Evolutionary conservation across 352 stramenopile genomes (phyloP), one percentile per base, ranked within the genome.

Genomic region (Phytophthora melonis): DNA sequence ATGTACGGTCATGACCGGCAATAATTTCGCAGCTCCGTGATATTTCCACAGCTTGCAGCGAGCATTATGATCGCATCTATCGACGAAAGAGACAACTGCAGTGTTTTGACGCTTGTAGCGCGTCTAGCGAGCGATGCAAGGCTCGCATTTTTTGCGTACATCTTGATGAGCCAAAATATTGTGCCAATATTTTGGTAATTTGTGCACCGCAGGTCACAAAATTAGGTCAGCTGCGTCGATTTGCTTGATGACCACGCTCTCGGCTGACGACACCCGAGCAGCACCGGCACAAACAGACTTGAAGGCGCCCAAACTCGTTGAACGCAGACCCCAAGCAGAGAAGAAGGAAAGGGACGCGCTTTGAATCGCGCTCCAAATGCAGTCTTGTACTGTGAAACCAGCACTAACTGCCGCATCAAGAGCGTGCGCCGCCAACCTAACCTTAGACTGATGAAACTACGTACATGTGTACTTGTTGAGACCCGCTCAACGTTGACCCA

Each of bases 361-460:
- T 16, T 18, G 18, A 45, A 52, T 52, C 14, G 6, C 5, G 11
- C 27, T 5, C 27, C 27, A 5, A 30, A 30, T 30, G 47, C 7
- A n/a, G 10, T 50, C 14, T 50, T 50, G 18, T 16, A 55, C 47
- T 25, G 10, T 5, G 47, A 74, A 74, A 74, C 60, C 8, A 23
- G 23, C 25, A 9, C 53, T 52, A 74, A 74, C 61, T 58, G 54
- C 50, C 50, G 58, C 66, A 50, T 68, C 58, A 68, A 45, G 68
- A 41, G 34, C 27, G 43, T 23, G 66, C 66, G 64, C 13, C 9
- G 9, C 27, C 14, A 50, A 47, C 7, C 36, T 43, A 43, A 43
- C 43, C 16, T 50, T 6, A 5, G 43, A 16, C 16, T 50, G 16
- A 1, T 23, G 10, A 18, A 32, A 32, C 27, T 32, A 32, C 27